Base-by-base conservation (phyloP, 2,329 filamentous ascomycete genomes). In the Paecilomyces dactylethromorphus region DNA sequence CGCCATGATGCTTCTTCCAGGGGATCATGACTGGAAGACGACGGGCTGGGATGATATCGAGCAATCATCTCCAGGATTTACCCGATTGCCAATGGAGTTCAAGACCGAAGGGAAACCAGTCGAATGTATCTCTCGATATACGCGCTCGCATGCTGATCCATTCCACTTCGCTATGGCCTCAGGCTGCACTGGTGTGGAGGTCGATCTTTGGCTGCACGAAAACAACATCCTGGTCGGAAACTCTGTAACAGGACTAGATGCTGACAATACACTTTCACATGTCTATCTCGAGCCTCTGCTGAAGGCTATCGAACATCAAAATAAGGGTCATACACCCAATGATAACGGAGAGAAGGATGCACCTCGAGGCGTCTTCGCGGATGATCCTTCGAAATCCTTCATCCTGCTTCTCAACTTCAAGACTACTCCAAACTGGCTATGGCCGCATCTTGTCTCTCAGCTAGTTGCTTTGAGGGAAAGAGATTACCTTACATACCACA, bases 181-280 rank as follows among this genome's bases (percentile, higher is more conserved):
- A 12, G 66, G 68, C 52, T 72, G 70, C 51, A 61, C 65, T 31
- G 67, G 69, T 1, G 59, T 68, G 51, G 66, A 63, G 35, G 67
- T 62, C 15, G 64, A 68, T 26, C 50, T 71, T 18, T 68, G 68
- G 66, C 61, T 68, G 32, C 60, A 65, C 32, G 53, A 60, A n/a
- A 56, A 61, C 33, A 56, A 65, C 22, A 60, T 72, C 35, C 59
- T 67, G 45, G 64, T 70, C 26, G 65, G 64, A 7, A 56, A 58
- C 21, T 62, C 64, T 0, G 26, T 56, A 6, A 18, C 56, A 3
- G 49, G 55, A 21, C 59, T 62, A 3, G 54, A 62, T 21, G 52
- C 56, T 7, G 51, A 58, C 10, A 59, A 64, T 54, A 63, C 66
- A 7, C 60, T 71, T 49, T 59, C 62, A 45, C 55, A 32, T 7